A percentile compares a stretch with the other conserved stretches of the same genome.
Conservation (phyloP, 495 filamentous ascomycete genomes). For the Bacidia rubella region DNA sequence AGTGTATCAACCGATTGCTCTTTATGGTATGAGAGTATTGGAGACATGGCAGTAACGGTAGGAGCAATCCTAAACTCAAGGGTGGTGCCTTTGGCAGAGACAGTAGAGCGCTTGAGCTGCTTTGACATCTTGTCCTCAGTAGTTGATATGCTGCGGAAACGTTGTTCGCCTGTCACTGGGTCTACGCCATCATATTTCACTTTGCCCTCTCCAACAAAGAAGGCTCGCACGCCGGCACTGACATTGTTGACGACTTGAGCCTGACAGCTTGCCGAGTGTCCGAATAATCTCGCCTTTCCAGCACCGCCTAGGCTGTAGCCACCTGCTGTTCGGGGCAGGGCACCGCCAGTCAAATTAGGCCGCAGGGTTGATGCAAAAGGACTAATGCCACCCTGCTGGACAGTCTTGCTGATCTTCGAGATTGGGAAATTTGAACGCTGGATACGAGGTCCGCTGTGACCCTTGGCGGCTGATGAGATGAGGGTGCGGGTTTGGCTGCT, state of each 20-base stretch:
- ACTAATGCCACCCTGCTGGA: constrained; percentile 53
- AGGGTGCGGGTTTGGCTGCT: constrained; percentile 55
- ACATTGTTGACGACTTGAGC: constrained; percentile 93
- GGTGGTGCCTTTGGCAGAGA: constrained; percentile 45
- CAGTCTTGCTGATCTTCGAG: constrained; percentile 50
- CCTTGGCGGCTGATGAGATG: constrained; percentile 37
- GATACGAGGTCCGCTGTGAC: constrained; percentile 34
- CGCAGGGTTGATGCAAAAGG: constrained; percentile 86
- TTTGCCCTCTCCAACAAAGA: constrained; percentile 77
- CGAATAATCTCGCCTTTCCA: constrained; percentile 73
- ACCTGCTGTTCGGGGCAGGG: constrained; percentile 68
- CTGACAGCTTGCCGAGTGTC: constrained; percentile 68
- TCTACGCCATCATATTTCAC: constrained; percentile 66
- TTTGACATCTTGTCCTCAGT: constrained; percentile 42
- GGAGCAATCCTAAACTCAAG: constrained; percentile 74
- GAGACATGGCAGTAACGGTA: constrained; percentile 42
- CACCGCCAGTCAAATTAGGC: constrained; percentile 83
- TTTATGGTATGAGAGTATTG: constrained; percentile 18
- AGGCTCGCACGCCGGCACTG: constrained; percentile 76
- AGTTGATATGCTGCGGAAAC: constrained; percentile 53
- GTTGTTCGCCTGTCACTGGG: constrained; percentile 55
- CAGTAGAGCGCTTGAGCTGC: constrained; percentile 11
- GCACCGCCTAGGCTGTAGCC: constrained; percentile 68
- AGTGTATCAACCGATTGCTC: constrained; percentile 36
- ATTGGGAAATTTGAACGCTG: constrained; percentile 52